Evolutionary conservation across 78 protist species (phyloP).

Genomic region (Chrysochromulina parva): DNA sequence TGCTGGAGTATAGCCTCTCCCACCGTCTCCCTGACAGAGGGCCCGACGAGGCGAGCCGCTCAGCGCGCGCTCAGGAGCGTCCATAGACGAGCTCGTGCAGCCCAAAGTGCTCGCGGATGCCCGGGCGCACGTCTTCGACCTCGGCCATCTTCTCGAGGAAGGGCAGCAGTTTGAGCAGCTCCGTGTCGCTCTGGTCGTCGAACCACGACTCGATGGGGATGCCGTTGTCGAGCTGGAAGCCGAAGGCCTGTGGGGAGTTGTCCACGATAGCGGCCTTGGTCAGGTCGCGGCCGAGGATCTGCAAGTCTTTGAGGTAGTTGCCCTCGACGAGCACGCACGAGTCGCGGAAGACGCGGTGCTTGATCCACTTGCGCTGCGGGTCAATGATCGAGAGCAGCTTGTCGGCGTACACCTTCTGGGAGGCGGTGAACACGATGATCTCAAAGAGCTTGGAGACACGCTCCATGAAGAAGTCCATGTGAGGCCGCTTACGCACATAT

Average conservation of each 20-base stretch:
- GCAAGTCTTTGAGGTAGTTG: conserved; percentile 86
- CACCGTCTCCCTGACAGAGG: too few species aligned
- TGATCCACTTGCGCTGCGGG: conserved; percentile 55
- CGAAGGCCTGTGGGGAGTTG: conserved; percentile 89
- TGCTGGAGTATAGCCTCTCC: too few species aligned
- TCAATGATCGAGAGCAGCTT: conserved; percentile 73
- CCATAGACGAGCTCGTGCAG: background rate
- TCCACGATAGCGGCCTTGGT: conserved; percentile 75
- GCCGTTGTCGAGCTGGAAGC: conserved; percentile 86
- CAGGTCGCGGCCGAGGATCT: conserved; percentile 80
- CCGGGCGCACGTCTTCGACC: background rate
- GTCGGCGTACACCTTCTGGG: conserved; percentile 86
- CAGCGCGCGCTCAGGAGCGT: too few species aligned
- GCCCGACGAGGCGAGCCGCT: too few species aligned
- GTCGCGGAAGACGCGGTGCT: conserved; percentile 82
- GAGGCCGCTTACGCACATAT: conserved; percentile 35
- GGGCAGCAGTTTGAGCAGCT: conserved; percentile 56
- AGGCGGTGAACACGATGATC: conserved; percentile 89
- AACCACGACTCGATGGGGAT: conserved; percentile 80
- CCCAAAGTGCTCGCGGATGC: background rate
- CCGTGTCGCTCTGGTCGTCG: conserved; percentile 67
- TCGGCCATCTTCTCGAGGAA: conserved; percentile 22
- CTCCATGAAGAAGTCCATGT: conserved; percentile 23
- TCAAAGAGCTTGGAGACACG: conserved; percentile 58
- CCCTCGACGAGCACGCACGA: conserved; percentile 80